Evolutionary conservation across 331 rosid species (phyloP).

Genomic region (Phaseolus coccineus): DNA sequence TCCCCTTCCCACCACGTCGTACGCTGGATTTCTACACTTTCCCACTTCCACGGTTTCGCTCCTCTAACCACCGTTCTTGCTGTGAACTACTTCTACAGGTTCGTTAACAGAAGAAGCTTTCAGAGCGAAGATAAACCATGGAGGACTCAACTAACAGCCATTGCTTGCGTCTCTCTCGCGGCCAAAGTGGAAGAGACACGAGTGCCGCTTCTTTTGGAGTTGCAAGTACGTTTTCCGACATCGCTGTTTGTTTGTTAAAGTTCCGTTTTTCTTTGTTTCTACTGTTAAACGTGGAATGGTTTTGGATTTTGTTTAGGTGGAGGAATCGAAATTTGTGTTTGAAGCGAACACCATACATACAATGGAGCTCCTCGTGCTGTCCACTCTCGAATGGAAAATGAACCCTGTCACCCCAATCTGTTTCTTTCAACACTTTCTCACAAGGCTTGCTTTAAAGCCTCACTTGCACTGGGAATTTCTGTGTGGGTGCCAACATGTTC

Average conservation of each 20-base stretch:
- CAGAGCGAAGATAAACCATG: slow-evolving; percentile 63
- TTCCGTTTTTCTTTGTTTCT: not conserved
- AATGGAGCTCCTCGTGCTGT: slow-evolving; percentile 87
- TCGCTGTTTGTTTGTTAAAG: not conserved
- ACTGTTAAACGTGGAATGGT: slow-evolving; percentile 8
- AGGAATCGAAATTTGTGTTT: slow-evolving; percentile 66
- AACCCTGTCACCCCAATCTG: slow-evolving; percentile 83
- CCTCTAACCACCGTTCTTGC: slow-evolving; percentile 74
- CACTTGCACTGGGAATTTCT: slow-evolving; percentile 53
- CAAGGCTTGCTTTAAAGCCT: slow-evolving; percentile 61
- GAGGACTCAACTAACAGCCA: slow-evolving; percentile 74
- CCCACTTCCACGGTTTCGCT: slow-evolving; percentile 57
- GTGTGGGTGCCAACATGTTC: slow-evolving; percentile 65
- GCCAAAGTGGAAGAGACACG: slow-evolving; percentile 82
- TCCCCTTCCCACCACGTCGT: slow-evolving; percentile 59
- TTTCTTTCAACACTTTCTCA: slow-evolving; percentile 65
- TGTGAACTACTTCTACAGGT: slow-evolving; percentile 79
- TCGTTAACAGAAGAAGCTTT: slow-evolving; percentile 49
- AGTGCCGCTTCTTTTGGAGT: slow-evolving; percentile 75
- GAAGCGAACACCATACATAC: slow-evolving; percentile 75
- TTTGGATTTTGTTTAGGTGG: slow-evolving; percentile 56
- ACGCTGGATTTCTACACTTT: slow-evolving; percentile 63
- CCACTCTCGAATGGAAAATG: slow-evolving; percentile 88
- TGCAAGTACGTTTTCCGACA: slow-evolving; percentile 59
- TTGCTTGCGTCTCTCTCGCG: slow-evolving; percentile 78